Percentiles rank a stretch among this genome's conserved stretches.
These are phyloP conservation scores for Lablab purpureus DNA, from an alignment of 306 rosid genomes.

Conservation along the genomic window DNA sequence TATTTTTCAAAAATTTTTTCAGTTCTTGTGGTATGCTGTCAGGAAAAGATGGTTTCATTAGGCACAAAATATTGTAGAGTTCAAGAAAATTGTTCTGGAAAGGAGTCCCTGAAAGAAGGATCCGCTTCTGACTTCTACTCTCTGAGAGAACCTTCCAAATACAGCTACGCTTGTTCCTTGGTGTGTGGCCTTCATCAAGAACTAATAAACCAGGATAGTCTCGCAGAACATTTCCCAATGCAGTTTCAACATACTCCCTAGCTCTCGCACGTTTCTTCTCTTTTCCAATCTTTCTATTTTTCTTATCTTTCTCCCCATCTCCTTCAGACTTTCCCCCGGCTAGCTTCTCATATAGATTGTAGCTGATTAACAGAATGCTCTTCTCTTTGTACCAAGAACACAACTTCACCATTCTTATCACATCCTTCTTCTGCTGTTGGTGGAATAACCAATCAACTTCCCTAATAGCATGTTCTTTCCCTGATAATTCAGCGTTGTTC, in stretches of 20 bases:
- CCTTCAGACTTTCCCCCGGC: conserved; percentile 28
- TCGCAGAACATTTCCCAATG: conserved; percentile 36
- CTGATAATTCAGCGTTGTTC: conserved; percentile 44
- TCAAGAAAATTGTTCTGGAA: conserved; percentile 56
- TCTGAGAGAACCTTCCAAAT: conserved; percentile 47
- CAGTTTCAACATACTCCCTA: not conserved
- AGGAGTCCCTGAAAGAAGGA: conserved; percentile 59
- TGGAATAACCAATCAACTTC: not conserved
- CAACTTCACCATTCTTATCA: conserved; percentile 39
- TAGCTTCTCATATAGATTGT: conserved; percentile 41
- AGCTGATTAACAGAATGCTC: conserved; percentile 54
- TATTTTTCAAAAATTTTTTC: conserved; percentile 43
- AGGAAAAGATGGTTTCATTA: conserved; percentile 49
- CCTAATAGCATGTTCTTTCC: conserved; percentile 31
- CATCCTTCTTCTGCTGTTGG: not conserved
- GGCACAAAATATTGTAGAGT: conserved; percentile 43
- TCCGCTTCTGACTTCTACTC: conserved; percentile 37
- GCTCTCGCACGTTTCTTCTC: not conserved
- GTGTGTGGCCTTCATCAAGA: conserved; percentile 58
- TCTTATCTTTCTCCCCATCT: not conserved
- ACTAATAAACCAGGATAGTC: conserved; percentile 50
- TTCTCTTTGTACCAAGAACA: conserved; percentile 44
- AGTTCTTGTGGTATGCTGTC: conserved; percentile 28
- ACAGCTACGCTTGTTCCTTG: conserved; percentile 39
- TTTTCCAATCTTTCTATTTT: not conserved